Percentiles rank a stretch among this genome's conserved stretches.
phyloP scores from a whole-genome alignment of 2,329 filamentous ascomycete species.

The Helotiales sp. region DNA sequence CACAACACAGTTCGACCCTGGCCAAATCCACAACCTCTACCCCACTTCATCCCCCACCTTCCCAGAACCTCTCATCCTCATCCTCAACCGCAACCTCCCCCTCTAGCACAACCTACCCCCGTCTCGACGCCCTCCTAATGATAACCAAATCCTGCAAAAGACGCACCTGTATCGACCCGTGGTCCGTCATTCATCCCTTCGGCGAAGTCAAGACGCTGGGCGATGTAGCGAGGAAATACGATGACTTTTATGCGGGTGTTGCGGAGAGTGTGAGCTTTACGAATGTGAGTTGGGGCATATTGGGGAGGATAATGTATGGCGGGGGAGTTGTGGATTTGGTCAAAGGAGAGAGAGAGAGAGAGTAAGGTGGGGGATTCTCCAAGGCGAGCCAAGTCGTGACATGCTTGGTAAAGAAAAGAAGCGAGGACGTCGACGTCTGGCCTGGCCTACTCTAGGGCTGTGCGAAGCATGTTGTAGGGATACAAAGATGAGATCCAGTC shows the following conservation, averaged over 20 bases:
- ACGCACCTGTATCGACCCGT: constrained; percentile 58
- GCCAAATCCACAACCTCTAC: constrained; percentile 55
- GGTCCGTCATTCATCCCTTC: constrained; percentile 59
- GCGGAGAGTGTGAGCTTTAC: constrained; percentile 56
- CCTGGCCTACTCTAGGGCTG: too few relatives aligned
- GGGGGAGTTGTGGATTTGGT: too few relatives aligned
- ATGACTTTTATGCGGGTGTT: constrained; percentile 57
- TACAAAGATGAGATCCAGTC: too few relatives aligned
- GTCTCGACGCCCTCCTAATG: constrained; percentile 63
- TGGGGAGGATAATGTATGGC: too few relatives aligned
- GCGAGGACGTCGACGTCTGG: too few relatives aligned
- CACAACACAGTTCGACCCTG: constrained; percentile 55
- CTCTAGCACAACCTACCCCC: constrained; percentile 45
- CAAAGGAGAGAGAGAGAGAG: too few relatives aligned
- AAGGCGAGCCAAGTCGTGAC: too few relatives aligned
- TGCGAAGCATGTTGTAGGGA: too few relatives aligned
- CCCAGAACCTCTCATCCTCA: too few relatives aligned
- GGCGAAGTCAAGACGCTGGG: constrained; percentile 54
- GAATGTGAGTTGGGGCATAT: constrained; percentile 63
- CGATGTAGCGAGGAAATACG: constrained; percentile 55
- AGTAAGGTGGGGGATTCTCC: too few relatives aligned
- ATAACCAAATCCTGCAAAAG: constrained; percentile 66
- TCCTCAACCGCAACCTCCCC: constrained; percentile 45
- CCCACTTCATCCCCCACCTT: constrained; percentile 24
- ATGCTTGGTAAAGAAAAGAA: too few relatives aligned